A percentile compares a stretch with the other conserved stretches of the same genome.
Conservation (phyloP, 495 filamentous ascomycete species). For the Penicillium silybi region DNA sequence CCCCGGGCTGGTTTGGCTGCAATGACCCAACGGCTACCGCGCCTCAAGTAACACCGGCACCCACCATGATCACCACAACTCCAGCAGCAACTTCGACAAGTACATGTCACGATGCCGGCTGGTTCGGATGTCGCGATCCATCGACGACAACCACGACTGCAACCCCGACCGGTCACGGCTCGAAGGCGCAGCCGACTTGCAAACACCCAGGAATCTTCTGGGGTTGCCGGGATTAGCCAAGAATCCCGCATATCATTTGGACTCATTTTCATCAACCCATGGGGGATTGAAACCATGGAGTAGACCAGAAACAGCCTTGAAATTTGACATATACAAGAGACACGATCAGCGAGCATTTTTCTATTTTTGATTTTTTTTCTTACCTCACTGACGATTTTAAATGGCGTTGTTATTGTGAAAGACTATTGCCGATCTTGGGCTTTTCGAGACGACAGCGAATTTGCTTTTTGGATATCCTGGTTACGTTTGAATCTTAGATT, state of each 20-base stretch:
- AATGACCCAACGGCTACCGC: constrained; percentile 42
- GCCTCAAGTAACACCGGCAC: constrained; percentile 17
- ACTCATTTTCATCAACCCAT: not conserved
- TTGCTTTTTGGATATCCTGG: not conserved
- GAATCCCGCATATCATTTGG: not conserved
- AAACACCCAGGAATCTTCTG: not conserved
- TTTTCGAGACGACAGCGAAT: not conserved
- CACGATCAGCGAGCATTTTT: not conserved
- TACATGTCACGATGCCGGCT: constrained; percentile 9
- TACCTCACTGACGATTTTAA: not conserved
- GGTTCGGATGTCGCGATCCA: constrained; percentile 13
- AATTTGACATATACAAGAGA: not conserved
- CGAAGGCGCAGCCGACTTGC: not conserved
- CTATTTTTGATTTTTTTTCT: not conserved
- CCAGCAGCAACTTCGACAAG: constrained; percentile 4
- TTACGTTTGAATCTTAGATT: not conserved
- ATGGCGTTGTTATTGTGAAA: not conserved
- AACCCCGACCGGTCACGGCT: not conserved
- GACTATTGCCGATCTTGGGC: not conserved
- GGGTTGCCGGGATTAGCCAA: not conserved
- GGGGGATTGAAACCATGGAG: not conserved
- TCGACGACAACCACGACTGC: not conserved
- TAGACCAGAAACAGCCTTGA: not conserved
- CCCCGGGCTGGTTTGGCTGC: constrained; percentile 65
- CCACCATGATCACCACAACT: constrained; percentile 9